Base-by-base conservation (phyloP, 2,329 filamentous ascomycete genomes). In the Alternaria solani region DNA sequence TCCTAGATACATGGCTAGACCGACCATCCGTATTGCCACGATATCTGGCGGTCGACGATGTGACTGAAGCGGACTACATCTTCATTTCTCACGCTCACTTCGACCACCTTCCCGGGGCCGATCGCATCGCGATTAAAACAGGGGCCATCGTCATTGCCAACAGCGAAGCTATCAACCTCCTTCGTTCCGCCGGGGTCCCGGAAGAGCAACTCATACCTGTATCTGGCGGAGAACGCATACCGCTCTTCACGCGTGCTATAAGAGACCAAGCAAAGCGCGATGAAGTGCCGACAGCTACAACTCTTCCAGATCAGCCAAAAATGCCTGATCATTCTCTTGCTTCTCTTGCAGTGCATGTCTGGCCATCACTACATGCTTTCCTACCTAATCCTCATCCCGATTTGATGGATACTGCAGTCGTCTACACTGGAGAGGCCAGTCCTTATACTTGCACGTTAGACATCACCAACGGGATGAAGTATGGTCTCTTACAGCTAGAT, bases 61-160 rank as follows among this genome's bases (percentile, higher is more conserved):
- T 59, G 14, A 39, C 26, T 14, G 43, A 59, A 32, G 51, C 57
- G 18, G 57, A 59, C 28, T 59, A 59, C 43, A 59, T 59, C 20
- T 59, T 59, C 28, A 59, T 59, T 25, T 59, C 57, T 16, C 57
- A 59, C 36, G 57, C 57, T 6, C 57, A 59, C 20, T 59, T 59
- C 30, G 57, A 59, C 18, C 57, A 59, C 48, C 58, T 61, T 3
- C 58, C 58, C 16, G 58, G 58, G 28, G 58, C 58, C 20, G 58
- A 61, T 28, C 39, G 52, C 8, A 56, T 61, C 25, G 58, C 58
- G 8, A 46, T 52, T 16, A 32, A 18, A 16, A 61, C 58, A 7
- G 58, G 58, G 14, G 57, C 57, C 16, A 52, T 53, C 30, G 53
- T 61, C 11, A 42, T 61, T n/a, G 51, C 51, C 7, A 59, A 59